A percentile compares a stretch with the other conserved stretches of the same genome.
phyloP scores from a whole-genome alignment of 2,329 filamentous ascomycete species.

The Alternaria rosae region DNA sequence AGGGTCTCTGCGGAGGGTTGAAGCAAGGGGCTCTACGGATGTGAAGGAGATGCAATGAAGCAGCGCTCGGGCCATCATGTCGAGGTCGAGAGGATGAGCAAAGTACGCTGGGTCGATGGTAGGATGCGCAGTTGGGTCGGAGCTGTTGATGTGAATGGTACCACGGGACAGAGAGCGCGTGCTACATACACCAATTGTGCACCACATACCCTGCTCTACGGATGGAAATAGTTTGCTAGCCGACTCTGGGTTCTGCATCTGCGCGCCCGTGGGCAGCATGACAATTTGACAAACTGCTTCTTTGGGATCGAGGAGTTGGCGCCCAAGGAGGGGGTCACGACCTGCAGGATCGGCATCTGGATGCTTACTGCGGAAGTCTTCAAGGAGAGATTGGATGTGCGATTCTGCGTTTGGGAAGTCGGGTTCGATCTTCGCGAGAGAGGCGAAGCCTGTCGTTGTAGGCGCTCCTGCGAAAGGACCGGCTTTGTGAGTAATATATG shows the following conservation, averaged over 20 bases:
- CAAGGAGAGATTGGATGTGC: slow-evolving; percentile 29
- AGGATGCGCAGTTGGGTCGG: slow-evolving; percentile 41
- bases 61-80: slow-evolving; percentile 49
- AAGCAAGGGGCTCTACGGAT: not conserved
- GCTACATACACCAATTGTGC: slow-evolving; percentile 20
- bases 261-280: slow-evolving; percentile 20
- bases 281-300: slow-evolving; percentile 34
- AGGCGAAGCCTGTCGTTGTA: slow-evolving; percentile 35
- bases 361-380: slow-evolving; percentile 23
- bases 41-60: slow-evolving; percentile 21
- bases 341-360: slow-evolving; percentile 34
- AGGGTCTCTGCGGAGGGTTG: not conserved
- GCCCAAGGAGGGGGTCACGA: slow-evolving; percentile 28
- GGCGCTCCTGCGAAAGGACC: slow-evolving; percentile 37
- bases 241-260: slow-evolving; percentile 9
- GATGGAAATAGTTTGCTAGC: slow-evolving; percentile 9
- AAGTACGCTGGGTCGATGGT: slow-evolving; percentile 54
- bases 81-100: slow-evolving; percentile 54
- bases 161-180: slow-evolving; percentile 54
- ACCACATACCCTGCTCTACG: slow-evolving; percentile 24
- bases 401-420: slow-evolving; percentile 26
- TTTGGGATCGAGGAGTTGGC: slow-evolving; percentile 31
- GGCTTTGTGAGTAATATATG: slow-evolving; percentile 36
- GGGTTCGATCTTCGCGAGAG: slow-evolving; percentile 29
- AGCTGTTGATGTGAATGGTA: slow-evolving; percentile 47